Conservation (phyloP, 176 grass and related monocot species). For the Dendrocalamus sinicus region DNA sequence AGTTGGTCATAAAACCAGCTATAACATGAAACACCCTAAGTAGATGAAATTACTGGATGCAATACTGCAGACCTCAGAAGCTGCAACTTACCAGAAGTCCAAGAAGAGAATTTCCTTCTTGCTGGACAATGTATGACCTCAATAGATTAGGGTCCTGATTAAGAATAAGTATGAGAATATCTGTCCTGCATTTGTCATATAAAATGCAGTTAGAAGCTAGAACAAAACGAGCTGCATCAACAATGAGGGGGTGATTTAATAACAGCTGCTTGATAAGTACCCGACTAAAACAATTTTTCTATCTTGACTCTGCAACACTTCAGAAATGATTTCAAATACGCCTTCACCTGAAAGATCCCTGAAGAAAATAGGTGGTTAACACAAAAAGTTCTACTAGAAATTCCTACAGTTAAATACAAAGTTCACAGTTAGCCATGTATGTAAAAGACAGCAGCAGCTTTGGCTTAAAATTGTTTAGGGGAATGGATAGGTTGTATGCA, state of each 20-base stretch:
- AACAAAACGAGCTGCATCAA: slow-evolving; percentile 12
- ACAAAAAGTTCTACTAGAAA: background rate
- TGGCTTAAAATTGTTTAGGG: slow-evolving; percentile 4
- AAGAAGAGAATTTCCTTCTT: slow-evolving; percentile 96
- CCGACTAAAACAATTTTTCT: slow-evolving; percentile 91
- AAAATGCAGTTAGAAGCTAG: slow-evolving; percentile 31
- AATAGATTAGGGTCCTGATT: slow-evolving; percentile 96
- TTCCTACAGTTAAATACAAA: slow-evolving; percentile 17
- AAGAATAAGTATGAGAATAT: slow-evolving; percentile 97
- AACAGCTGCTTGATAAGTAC: slow-evolving; percentile 55
- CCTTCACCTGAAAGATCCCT: slow-evolving; percentile 98
- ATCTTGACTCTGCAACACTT: slow-evolving; percentile 86
- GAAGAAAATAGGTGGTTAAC: slow-evolving; percentile 48
- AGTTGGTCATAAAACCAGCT: slow-evolving; percentile 16
- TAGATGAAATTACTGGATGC: slow-evolving; percentile 10
- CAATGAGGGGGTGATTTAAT: slow-evolving; percentile 17
- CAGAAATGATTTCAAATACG: slow-evolving; percentile 89
- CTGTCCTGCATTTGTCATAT: slow-evolving; percentile 75
- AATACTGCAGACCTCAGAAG: slow-evolving; percentile 33
- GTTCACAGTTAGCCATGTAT: slow-evolving; percentile 23
- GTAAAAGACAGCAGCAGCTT: slow-evolving; percentile 33
- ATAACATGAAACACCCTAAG: slow-evolving; percentile 1
- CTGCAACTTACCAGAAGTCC: slow-evolving; percentile 74
- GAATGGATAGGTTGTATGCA: slow-evolving; percentile 19
- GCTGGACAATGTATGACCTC: slow-evolving; percentile 92